Evolutionary conservation across 345 rosid genomes (phyloP).

Genomic region (Populus pruinosa): DNA sequence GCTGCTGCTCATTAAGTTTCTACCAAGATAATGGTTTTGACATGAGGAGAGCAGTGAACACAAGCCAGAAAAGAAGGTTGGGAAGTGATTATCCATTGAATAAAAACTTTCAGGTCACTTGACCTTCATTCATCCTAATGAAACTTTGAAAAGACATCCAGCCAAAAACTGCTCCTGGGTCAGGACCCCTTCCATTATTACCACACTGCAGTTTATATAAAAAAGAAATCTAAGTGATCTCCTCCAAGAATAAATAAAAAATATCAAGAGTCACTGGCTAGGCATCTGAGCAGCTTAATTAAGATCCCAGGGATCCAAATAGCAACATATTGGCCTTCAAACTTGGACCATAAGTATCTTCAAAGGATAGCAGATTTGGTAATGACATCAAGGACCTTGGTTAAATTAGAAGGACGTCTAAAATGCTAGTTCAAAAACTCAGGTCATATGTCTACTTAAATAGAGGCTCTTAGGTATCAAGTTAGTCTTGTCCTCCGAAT

Average conservation of each 20-base stretch:
- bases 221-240: conserved; percentile 1
- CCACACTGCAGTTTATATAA: conserved; percentile 41
- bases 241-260: background rate
- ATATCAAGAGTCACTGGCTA: background rate
- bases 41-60: conserved; percentile 21
- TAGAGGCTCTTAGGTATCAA: background rate
- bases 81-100: conserved; percentile 10
- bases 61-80: conserved; percentile 16
- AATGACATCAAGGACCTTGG: background rate
- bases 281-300: background rate
- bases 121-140: conserved; percentile 48
- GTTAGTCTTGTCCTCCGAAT: background rate
- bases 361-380: background rate
- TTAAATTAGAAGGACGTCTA: background rate
- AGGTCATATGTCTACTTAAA: background rate
- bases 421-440: background rate
- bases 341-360: background rate
- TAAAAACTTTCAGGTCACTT: conserved; percentile 16
- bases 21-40: conserved; percentile 36
- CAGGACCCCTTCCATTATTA: conserved; percentile 90
- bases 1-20: conserved; percentile 69
- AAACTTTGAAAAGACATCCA: conserved; percentile 94
- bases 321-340: background rate
- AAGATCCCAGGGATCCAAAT: background rate
- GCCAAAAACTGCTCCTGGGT: conserved; percentile 64